These are phyloP conservation scores for Dioszegia crocea DNA, from an alignment of 768 basidiomycete genomes.

Conservation along the genomic window DNA sequence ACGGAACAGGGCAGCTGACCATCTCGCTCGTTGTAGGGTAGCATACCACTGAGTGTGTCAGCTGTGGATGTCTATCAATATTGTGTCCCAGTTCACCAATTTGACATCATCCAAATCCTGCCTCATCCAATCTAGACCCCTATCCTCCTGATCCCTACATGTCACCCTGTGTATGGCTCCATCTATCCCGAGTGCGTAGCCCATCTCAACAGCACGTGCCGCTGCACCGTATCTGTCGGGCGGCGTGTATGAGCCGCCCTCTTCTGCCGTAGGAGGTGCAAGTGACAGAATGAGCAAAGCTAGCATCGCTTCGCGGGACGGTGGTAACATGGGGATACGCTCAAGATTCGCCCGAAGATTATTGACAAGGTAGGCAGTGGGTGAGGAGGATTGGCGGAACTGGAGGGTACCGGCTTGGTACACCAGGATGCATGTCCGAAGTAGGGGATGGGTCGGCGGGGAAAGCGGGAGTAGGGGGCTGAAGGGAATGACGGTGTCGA, in stretches of 20 bases:
- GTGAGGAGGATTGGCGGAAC: background rate
- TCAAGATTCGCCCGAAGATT: background rate
- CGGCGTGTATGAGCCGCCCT: background rate
- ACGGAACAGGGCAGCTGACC: background rate
- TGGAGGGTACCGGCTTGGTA: background rate
- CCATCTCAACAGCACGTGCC: background rate
- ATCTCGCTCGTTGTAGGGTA: background rate
- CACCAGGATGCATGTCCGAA: slow-evolving; percentile 1
- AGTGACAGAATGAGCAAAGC: slow-evolving; percentile 1
- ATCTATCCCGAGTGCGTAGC: background rate
- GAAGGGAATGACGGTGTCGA: background rate
- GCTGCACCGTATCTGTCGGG: slow-evolving; percentile 1
- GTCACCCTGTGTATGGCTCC: background rate
- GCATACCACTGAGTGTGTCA: background rate
- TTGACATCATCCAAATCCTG: background rate
- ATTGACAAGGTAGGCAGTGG: background rate
- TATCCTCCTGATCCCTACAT: background rate
- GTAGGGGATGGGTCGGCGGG: background rate
- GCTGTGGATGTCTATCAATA: background rate
- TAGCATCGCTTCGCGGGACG: background rate
- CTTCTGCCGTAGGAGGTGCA: background rate
- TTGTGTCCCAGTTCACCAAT: background rate
- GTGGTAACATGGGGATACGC: background rate
- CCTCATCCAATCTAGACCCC: background rate
- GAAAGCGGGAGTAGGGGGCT: background rate